These are phyloP conservation scores for Ulota crispa DNA, from an alignment of 225 moss, liverwort and hornwort genomes.

Conservation along the genomic window DNA sequence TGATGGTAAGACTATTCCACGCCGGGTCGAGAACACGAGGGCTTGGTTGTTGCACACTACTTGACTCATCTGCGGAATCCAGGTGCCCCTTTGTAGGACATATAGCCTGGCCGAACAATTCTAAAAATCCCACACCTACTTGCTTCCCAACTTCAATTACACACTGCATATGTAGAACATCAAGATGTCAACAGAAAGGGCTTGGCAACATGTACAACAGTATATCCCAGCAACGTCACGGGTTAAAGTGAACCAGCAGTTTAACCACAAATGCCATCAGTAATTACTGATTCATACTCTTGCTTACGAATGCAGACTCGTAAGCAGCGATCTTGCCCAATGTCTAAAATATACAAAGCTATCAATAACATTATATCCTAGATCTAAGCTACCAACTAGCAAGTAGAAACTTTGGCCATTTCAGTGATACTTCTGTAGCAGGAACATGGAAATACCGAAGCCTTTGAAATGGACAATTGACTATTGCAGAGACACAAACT, in stretches of 20 bases:
- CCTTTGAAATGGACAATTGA: constrained; percentile 1
- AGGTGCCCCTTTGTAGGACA: constrained; percentile 19
- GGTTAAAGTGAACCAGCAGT: not conserved
- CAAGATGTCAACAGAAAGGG: constrained; percentile 8
- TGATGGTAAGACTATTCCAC: constrained; percentile 39
- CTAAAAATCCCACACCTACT: constrained; percentile 57
- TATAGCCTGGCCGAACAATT: constrained; percentile 63
- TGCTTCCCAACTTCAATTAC: constrained; percentile 66
- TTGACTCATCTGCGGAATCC: constrained; percentile 13
- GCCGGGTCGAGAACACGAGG: constrained; percentile 26
- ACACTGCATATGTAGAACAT: constrained; percentile 55
- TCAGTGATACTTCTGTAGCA: not conserved
- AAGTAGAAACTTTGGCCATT: not conserved
- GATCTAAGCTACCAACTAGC: not conserved
- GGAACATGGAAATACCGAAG: not conserved
- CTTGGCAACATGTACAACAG: not conserved
- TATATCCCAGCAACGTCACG: constrained; percentile 6
- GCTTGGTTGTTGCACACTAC: constrained; percentile 7
- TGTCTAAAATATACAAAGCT: constrained; percentile 3
- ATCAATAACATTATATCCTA: not conserved
- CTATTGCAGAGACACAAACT: not conserved
- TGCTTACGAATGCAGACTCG: not conserved
- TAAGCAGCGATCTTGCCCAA: constrained; percentile 1
- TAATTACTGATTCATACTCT: not conserved
- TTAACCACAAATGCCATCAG: not conserved